Conservation (phyloP, 1,284 basidiomycete species). For the Apiotrichum mycotoxinovorans region DNA sequence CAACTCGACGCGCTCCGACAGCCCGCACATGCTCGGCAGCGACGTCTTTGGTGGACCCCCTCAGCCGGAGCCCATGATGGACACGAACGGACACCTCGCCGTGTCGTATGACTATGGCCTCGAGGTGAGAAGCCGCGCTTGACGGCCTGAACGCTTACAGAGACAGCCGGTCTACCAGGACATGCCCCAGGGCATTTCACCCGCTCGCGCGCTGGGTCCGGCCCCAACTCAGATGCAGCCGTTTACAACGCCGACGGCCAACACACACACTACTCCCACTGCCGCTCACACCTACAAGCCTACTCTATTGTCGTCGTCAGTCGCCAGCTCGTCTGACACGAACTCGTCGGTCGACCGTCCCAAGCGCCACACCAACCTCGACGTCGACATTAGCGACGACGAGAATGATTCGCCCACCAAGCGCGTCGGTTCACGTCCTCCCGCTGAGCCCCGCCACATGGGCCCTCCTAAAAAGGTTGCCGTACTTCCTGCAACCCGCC, state of each 20-base stretch:
- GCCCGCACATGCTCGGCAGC: slow-evolving; percentile 35
- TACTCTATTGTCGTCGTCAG: slow-evolving; percentile 6
- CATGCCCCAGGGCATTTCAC: slow-evolving; percentile 38
- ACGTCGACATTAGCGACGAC: slow-evolving; percentile 33
- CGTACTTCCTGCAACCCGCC: not conserved
- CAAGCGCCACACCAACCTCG: not conserved
- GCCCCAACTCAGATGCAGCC: slow-evolving; percentile 32
- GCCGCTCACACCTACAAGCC: slow-evolving; percentile 3
- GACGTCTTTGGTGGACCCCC: slow-evolving; percentile 29
- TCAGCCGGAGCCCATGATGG: not conserved
- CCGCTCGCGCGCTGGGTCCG: slow-evolving; percentile 44
- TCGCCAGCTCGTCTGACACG: slow-evolving; percentile 7
- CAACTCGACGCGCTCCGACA: slow-evolving; percentile 27
- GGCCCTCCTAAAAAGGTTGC: not conserved
- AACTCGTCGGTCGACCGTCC: slow-evolving; percentile 20
- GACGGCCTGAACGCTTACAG: not conserved
- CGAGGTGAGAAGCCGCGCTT: not conserved
- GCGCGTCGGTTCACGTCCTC: slow-evolving; percentile 13
- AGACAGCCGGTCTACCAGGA: not conserved
- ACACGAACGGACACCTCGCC: not conserved
- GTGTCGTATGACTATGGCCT: slow-evolving; percentile 8
- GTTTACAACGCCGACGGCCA: slow-evolving; percentile 27
- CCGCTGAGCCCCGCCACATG: not conserved
- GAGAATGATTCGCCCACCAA: slow-evolving; percentile 41
- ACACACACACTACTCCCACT: slow-evolving; percentile 11